Evolutionary conservation across 257 asterid genomes (phyloP), one percentile per base, ranked within the genome.

Genomic region (Scutellaria galericulata): DNA sequence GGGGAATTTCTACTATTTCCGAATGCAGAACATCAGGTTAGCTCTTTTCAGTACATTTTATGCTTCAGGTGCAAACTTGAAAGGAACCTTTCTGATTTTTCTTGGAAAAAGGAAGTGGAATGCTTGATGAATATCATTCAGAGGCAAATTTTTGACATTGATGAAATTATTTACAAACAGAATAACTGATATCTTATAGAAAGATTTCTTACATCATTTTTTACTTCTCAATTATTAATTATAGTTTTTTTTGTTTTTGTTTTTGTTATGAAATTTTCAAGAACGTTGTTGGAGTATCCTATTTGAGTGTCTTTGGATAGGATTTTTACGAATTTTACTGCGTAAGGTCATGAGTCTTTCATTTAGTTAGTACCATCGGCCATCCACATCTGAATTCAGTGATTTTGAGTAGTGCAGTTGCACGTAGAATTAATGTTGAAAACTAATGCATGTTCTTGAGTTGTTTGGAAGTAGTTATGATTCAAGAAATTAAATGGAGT

Each of bases 11-110:
- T 83, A 82, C 82, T 94, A 94, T 81, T 94, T 86, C 42, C 89
- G 97, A 84, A 94, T 94, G 99, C 97, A 94, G 86, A 89, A 80
- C 84, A 94, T 91, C 81, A 89, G 98, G 97, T 91, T 81, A 56
- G 81, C 79, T 71, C 31, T 37, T 68, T 63, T 53, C 62, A 54
- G 51, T 47, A 42, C 45, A 60, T 10, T 42, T 55, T 18, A 39
- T 35, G 50, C 64, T 20, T 42, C 60, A 15, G 51, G 12, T 12
- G 40, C 53, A 18, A 68, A 39, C 24, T 52, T 68, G 50, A 35
- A 11, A 68, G 10, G 18, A 2, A 51, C 46, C 7, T n/a, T 0
- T 50, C 14, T 48, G 13, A 44, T 27, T 13, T 44, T 24, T 60
- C 60, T 42, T 62, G 55, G 75, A 55, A 57, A 51, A 51, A 60